These are phyloP conservation scores for Penicillium macrosclerotiorum DNA, from an alignment of 495 filamentous ascomycete genomes.

Conservation along the genomic window DNA sequence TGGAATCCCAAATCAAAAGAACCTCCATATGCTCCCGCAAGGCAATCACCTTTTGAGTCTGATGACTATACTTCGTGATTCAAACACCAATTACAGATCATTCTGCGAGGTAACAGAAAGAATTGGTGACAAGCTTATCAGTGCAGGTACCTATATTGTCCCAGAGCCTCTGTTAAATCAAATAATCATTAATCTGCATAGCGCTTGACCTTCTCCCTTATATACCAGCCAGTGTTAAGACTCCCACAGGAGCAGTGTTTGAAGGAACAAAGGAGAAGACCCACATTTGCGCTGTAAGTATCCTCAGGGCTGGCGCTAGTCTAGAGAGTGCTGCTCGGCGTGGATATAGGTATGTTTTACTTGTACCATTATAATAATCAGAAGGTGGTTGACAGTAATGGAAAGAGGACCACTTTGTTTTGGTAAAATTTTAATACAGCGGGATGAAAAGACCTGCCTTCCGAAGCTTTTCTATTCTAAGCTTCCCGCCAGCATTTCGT, in stretches of 20 bases:
- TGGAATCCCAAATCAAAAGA: too few species aligned
- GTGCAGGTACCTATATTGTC: too few species aligned
- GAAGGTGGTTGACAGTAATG: too few species aligned
- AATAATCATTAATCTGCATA: too few species aligned
- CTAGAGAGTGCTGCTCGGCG: slow-evolving; percentile 11
- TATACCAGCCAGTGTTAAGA: too few species aligned
- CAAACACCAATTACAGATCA: slow-evolving; percentile 1
- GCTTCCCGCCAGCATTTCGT: slow-evolving; percentile 8
- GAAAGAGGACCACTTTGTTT: slow-evolving; percentile 9
- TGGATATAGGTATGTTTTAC: slow-evolving; percentile 12
- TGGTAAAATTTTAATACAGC: slow-evolving; percentile 16
- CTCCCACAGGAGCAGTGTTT: slow-evolving; percentile 8
- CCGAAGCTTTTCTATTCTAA: slow-evolving; percentile 15
- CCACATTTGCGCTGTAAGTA: slow-evolving; percentile 11
- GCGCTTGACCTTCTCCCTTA: slow-evolving; percentile 12
- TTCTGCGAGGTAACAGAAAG: slow-evolving; percentile 8
- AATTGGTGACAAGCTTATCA: slow-evolving; percentile 12
- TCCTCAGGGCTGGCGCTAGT: slow-evolving; percentile 15
- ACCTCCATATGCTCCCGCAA: slow-evolving; percentile 7
- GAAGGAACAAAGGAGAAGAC: slow-evolving; percentile 1
- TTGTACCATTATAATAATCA: too few species aligned
- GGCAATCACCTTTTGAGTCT: slow-evolving; percentile 9
- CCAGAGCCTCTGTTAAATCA: too few species aligned
- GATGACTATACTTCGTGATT: slow-evolving; percentile 14
- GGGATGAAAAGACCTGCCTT: slow-evolving; percentile 10